These are phyloP conservation scores for Deuterostichococcus epilithicus DNA, from an alignment of 139 green algal species.

Conservation along the genomic window DNA sequence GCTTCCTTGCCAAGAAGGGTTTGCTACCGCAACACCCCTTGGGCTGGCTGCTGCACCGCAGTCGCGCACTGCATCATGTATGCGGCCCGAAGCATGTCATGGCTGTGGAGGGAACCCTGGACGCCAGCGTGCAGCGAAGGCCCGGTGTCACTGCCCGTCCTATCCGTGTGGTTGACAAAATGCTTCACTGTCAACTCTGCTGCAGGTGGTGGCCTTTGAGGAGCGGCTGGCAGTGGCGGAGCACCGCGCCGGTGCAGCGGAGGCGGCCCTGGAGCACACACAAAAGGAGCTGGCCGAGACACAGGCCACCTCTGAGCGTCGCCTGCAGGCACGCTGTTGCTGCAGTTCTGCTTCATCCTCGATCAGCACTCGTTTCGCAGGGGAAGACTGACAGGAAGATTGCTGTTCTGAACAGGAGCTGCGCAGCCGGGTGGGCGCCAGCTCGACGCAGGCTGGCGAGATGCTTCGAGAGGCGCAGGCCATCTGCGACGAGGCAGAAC, in stretches of 20 bases:
- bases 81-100: too few relatives aligned
- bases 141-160: too few relatives aligned
- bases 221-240: neutral
- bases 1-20: neutral
- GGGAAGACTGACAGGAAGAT: neutral
- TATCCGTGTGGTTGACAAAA: too few relatives aligned
- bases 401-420: slow-evolving; percentile 16
- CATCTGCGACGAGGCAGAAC: slow-evolving; percentile 41
- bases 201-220: neutral
- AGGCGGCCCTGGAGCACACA: neutral
- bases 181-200: too few relatives aligned
- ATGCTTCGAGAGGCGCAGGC: slow-evolving; percentile 38
- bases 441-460: slow-evolving; percentile 13
- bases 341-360: neutral
- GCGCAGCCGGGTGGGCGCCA: slow-evolving; percentile 7
- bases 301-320: neutral
- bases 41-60: too few relatives aligned
- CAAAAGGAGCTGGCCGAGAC: neutral
- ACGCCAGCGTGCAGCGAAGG: too few relatives aligned
- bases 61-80: too few relatives aligned
- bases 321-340: neutral
- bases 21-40: too few relatives aligned
- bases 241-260: neutral
- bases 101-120: too few relatives aligned
- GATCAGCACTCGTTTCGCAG: neutral